Conservation (phyloP, 1,284 basidiomycete species). For the Pterula multifida region DNA sequence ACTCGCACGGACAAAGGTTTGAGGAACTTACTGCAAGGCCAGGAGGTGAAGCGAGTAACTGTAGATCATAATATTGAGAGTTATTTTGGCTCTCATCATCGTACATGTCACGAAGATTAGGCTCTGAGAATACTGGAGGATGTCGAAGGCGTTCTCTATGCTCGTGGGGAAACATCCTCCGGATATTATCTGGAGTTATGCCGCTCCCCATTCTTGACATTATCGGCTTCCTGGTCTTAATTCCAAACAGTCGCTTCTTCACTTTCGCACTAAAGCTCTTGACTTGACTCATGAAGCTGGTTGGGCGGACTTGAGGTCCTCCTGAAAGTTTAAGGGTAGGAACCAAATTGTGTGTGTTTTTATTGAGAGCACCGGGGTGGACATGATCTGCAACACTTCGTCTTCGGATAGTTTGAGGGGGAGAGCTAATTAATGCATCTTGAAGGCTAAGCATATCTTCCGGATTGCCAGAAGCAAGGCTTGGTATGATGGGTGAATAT, state of each 20-base stretch:
- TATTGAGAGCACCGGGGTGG: not conserved
- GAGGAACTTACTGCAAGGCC: not conserved
- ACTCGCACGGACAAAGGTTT: not conserved
- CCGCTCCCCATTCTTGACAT: too few species aligned
- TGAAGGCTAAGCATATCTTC: not conserved
- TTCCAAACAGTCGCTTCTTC: not conserved
- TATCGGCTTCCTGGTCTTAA: too few species aligned
- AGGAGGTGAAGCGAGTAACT: not conserved
- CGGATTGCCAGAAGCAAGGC: not conserved
- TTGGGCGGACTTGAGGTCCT: not conserved
- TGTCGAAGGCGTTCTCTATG: too few species aligned
- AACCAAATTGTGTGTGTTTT: not conserved
- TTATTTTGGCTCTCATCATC: not conserved
- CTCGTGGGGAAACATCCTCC: too few species aligned
- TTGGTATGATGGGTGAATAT: not conserved
- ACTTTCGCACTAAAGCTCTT: not conserved
- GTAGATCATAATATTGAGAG: not conserved
- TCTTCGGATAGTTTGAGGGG: not conserved
- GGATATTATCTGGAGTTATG: too few species aligned
- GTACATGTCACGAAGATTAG: too few species aligned
- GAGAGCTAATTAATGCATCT: not conserved
- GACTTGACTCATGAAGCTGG: not conserved
- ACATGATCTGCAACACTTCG: not conserved
- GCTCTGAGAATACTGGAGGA: too few species aligned
- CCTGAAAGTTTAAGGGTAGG: not conserved